Evolutionary conservation across 495 filamentous ascomycete genomes (phyloP).

Genomic region (Alectoria sarmentosa): DNA sequence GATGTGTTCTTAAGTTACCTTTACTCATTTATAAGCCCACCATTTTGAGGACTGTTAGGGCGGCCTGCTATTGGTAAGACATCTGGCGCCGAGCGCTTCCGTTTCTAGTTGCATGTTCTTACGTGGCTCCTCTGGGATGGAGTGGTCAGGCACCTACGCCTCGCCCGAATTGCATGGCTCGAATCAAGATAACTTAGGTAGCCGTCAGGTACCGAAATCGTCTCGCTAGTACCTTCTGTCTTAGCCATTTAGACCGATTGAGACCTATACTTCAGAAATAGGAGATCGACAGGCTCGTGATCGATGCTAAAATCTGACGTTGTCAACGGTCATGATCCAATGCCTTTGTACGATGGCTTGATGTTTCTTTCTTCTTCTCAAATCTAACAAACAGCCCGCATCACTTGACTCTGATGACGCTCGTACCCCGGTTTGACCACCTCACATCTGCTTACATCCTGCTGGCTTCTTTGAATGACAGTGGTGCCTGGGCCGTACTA

Average conservation of each 20-base stretch:
- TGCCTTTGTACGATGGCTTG: not conserved
- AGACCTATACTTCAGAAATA: conserved; percentile 1
- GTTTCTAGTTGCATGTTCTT: conserved; percentile 24
- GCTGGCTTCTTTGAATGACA: conserved; percentile 57
- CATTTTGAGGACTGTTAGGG: not conserved
- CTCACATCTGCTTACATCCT: conserved; percentile 67
- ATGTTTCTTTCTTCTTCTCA: not conserved
- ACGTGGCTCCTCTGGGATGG: conserved; percentile 22
- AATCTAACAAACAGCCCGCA: conserved; percentile 1
- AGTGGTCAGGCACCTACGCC: conserved; percentile 14
- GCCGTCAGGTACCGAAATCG: conserved; percentile 12
- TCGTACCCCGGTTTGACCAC: conserved; percentile 58
- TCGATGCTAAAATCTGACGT: not conserved
- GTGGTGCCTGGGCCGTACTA: conserved; percentile 67
- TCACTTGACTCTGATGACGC: conserved; percentile 37
- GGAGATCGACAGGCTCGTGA: conserved; percentile 4
- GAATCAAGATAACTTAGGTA: conserved; percentile 12
- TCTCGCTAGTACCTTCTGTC: not conserved
- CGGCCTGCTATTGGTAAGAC: conserved; percentile 1
- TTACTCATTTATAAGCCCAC: not conserved
- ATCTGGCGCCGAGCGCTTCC: conserved; percentile 3
- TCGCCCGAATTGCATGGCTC: conserved; percentile 9
- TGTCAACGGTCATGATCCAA: not conserved
- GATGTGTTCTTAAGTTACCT: not conserved
- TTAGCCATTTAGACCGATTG: not conserved